Evolutionary conservation across 2,329 filamentous ascomycete species (phyloP), one percentile per base, ranked within the genome.

Genomic region (Xylariaceae sp.): DNA sequence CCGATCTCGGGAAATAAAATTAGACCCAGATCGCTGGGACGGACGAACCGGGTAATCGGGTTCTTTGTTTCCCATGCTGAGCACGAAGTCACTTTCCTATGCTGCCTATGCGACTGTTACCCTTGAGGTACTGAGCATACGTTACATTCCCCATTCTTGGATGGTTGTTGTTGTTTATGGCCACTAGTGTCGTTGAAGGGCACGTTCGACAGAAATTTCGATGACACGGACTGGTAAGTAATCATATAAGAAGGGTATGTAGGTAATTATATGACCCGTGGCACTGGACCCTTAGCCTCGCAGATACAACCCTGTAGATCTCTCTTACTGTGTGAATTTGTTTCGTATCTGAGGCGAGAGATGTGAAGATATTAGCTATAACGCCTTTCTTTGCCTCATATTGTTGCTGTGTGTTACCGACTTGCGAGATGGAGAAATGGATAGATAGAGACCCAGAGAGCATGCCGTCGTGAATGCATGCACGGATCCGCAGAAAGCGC

Each of bases 11-110:
- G 65, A 69, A 61, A 60, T 60, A 56, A 62, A 56, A 60, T 58
- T 54, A 59, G 63, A 66, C 64, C 66, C 63, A 67, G 66, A 69
- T 69, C 67, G 65, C 59, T 58, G 68, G 67, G 65, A 65, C 58
- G 53, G 59, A 53, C 35, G 37, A 49, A 51, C 49, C 48, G n/a
- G 57, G 60, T 44, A 49, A 52, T 50, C 23, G 51, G 44, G 51
- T 49, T 41, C 35, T 37, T 30, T 48, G 49, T 48, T 51, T 13
- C 41, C 37, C 41, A 45, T 45, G 11, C 13, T 45, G 5, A 45
- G 11, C 5, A 45, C 13, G 41, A 45, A n/a, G 41, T 45, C 41
- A 45, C 41, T 45, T 15, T 45, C 13, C 13, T 45, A n/a, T 45
- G 41, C 41, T n/a, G 13, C 41, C 4, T 3, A 45, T 45, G 13